phyloP scores from a whole-genome alignment of 1,284 basidiomycete species.

The Ustilago lituana region DNA sequence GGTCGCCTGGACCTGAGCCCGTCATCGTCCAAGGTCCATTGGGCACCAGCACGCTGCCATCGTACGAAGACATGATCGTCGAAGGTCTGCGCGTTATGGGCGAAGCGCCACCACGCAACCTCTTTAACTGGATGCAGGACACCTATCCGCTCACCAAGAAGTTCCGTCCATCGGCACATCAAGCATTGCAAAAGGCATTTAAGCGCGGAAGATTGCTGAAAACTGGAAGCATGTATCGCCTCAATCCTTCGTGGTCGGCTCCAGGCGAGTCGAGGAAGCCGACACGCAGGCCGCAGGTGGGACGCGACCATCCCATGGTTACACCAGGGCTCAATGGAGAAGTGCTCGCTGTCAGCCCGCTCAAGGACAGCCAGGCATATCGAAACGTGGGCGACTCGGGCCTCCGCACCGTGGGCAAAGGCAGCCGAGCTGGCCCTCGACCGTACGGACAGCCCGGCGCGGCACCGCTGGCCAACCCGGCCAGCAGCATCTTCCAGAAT shows the following conservation, averaged over 20 bases:
- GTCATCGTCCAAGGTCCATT: slow-evolving; percentile 48
- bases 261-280: slow-evolving; percentile 54
- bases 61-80: slow-evolving; percentile 64
- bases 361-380: slow-evolving; percentile 55
- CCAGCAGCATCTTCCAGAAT: slow-evolving; percentile 61
- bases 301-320: slow-evolving; percentile 59
- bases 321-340: slow-evolving; percentile 57
- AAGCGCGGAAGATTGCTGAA: slow-evolving; percentile 64
- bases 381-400: slow-evolving; percentile 46
- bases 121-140: slow-evolving; percentile 62
- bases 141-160: slow-evolving; percentile 64
- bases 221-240: slow-evolving; percentile 59
- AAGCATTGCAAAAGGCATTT: slow-evolving; percentile 64
- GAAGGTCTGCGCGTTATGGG: slow-evolving; percentile 56
- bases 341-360: slow-evolving; percentile 53
- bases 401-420: slow-evolving; percentile 21
- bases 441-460: slow-evolving; percentile 60
- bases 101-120: slow-evolving; percentile 54
- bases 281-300: slow-evolving; percentile 53
- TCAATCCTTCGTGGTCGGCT: slow-evolving; percentile 61
- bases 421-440: slow-evolving; percentile 42
- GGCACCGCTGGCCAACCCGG: slow-evolving; percentile 55
- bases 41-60: slow-evolving; percentile 56
- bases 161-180: slow-evolving; percentile 64
- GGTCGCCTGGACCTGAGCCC: slow-evolving; percentile 38